Conservation (phyloP, 1,284 basidiomycete species). For the Pseudozyma sp. region DNA sequence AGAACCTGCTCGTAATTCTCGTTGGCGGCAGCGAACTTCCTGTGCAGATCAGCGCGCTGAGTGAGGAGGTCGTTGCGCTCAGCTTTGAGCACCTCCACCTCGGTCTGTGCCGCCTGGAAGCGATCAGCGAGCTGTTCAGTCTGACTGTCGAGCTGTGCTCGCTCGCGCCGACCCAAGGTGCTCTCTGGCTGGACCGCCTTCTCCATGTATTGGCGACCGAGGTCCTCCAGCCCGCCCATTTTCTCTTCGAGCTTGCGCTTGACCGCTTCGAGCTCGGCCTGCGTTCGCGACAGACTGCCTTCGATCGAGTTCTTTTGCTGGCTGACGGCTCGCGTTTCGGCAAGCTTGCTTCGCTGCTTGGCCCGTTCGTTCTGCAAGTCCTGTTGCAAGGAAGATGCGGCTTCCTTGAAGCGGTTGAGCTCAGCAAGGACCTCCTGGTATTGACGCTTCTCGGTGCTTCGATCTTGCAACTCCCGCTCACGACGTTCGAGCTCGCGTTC, state of each 20-base stretch:
- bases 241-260: slow-evolving; percentile 50
- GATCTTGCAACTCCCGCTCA: slow-evolving; percentile 42
- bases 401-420: slow-evolving; percentile 41
- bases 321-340: slow-evolving; percentile 21
- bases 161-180: slow-evolving; percentile 14
- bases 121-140: slow-evolving; percentile 42
- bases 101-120: slow-evolving; percentile 36
- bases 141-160: slow-evolving; percentile 16
- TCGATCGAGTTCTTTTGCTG: slow-evolving; percentile 45
- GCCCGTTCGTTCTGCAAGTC: slow-evolving; percentile 40
- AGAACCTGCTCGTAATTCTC: slow-evolving; percentile 42
- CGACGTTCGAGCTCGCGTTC: slow-evolving; percentile 42
- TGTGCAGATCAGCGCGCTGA: slow-evolving; percentile 44
- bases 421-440: slow-evolving; percentile 39
- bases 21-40: slow-evolving; percentile 36
- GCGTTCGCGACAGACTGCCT: slow-evolving; percentile 31
- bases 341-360: slow-evolving; percentile 36
- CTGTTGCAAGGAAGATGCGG: slow-evolving; percentile 37
- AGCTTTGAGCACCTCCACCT: slow-evolving; percentile 42
- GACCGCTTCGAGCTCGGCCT: slow-evolving; percentile 37
- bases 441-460: slow-evolving; percentile 38
- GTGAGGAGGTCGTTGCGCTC: slow-evolving; percentile 46
- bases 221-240: slow-evolving; percentile 38
- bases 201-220: slow-evolving; percentile 31
- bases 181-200: slow-evolving; percentile 18